Evolutionary conservation across 768 basidiomycete species (phyloP), one percentile per base, ranked within the genome.

Genomic region (Crucibulum laeve): DNA sequence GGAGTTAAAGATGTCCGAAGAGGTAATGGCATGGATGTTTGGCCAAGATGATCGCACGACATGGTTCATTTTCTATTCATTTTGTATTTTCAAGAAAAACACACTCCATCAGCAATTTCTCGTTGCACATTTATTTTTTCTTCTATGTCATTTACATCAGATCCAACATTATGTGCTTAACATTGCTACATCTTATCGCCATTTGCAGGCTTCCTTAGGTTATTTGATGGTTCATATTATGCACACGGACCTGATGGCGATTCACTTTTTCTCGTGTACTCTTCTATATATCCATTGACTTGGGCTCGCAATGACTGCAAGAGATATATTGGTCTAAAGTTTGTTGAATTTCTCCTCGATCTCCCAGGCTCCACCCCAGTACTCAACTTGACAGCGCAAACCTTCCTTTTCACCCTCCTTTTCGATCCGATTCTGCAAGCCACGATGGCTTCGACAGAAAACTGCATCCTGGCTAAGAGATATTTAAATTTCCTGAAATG

Each of bases 361-460:
- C 60, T 97, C 91, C 95, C 95, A 98, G 34, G 93, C 94, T 26
- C 91, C 92, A 5, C 79, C 79, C 95, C 95, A 98, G 58, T 89
- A 86, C 52, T 79, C 71, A 46, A 93, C 77, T 42, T 81, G 61
- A 53, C 84, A 84, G 45, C 79, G 76, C 47, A 96, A 73, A 8
- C 88, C 88, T 8, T 65, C 64, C 26, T 61, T 62, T 33, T 71
- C 55, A 2, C 87, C 88, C 46, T 96, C 89, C 38, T 74, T 72
- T 28, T 71, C 69, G 52, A 98, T 91, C 24, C 91, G 79, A 53
- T 71, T 79, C 51, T 91, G 80, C 34, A 99, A 69, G 33, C 87
- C 91, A 43, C 87, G 82, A 61, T 76, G 75, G 37, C 71, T 79
- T 48, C 96, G 74, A 52, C 92, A 95, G 36, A 91, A 76, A 2